Base-by-base conservation (phyloP, 495 filamentous ascomycete genomes). In the Tetracladium setigerum region DNA sequence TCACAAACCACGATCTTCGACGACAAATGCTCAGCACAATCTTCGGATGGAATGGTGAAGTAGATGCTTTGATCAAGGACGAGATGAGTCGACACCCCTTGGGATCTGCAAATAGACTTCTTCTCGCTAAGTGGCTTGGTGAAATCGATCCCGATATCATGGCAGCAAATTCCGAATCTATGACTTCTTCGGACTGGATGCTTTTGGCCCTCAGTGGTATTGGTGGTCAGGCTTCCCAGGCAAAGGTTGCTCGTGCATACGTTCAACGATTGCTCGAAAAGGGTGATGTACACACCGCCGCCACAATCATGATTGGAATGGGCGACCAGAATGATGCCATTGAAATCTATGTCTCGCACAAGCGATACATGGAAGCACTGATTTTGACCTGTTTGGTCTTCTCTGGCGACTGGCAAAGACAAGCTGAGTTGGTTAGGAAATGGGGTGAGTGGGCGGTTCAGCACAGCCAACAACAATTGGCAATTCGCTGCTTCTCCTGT, bases 151-250 rank as follows among this genome's bases (percentile, higher is more conserved):
- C 83, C 5, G 87, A 92, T 57, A 76, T 86, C 42, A 86, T 94
- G 84, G 76, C 81, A n/a, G 72, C 81, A 34, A 78, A 77, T 30
- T 78, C 87, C 0, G 85, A 94, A 42, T 83, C 86, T 22, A 86
- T 89, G 69, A 89, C 88, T 33, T 84, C 85, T 1, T 84, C 83
- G 1, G 94, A 96, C 63, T 98, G 92, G 94, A 95, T 98, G 89
- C 72, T 97, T 49, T 70, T 98, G 5, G 92, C 92, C 12, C 69
- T 98, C 42, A 97, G 87, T 59, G 82, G 85, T 24, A 95, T 97
- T 72, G 77, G 78, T 42, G 80, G 83, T 1, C 74, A 84, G 46
- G 78, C 82, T 11, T 88, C 89, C 5, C 86, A 90, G 55, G 86
- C 92, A 54, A 92, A 90, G 58, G 82, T 97, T 43, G 90, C 86